Base-by-base conservation (phyloP, 345 rosid species). In the Euphorbia lathyris region DNA sequence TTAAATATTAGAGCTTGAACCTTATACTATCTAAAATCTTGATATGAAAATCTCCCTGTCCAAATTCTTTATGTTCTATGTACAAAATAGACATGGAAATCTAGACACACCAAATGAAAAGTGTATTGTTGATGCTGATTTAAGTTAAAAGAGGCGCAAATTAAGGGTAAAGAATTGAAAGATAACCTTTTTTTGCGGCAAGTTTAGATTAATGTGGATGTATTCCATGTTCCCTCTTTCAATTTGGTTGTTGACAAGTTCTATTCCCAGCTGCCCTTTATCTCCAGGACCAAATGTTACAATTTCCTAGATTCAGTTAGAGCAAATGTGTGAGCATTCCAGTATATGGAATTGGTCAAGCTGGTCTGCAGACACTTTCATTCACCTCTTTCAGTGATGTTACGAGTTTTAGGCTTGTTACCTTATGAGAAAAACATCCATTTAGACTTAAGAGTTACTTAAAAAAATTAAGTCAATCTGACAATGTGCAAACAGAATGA, bases 211-310 rank as follows among this genome's bases (percentile, higher is more conserved):
- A n/a, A n/a, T n/a, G n/a, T n/a, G n/a, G n/a, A n/a, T n/a, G 67
- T 69, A 77, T 56, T 88, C 96, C 0, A 96, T 97, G 58, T 83
- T 85, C 9, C 80, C 97, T 82, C 97, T 81, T 83, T 92, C 97
- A 0, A 86, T 79, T 71, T 85, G 83, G 84, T 81, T 82, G 66
- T 86, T 86, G 1, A 78, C 83, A 7, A 89, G 90, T 74, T 87
- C 85, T 47, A 84, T 76, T 38, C 97, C 97, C 4, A 95, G 94
- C 84, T 95, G 98, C 67, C 99, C 99, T 66, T 82, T 92, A 80
- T 95, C 97, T 23, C 99, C 99, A 0, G 96, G 88, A 0, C 99
- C 99, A 43, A 95, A 92, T 0, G 97, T 93, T 85, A 95, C 1
- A 95, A 82, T 74, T 83, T 87, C 55, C 99, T 97, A 0, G 94